Conservation (phyloP, 2,329 filamentous ascomycete species). For the Penicillium paneum region DNA sequence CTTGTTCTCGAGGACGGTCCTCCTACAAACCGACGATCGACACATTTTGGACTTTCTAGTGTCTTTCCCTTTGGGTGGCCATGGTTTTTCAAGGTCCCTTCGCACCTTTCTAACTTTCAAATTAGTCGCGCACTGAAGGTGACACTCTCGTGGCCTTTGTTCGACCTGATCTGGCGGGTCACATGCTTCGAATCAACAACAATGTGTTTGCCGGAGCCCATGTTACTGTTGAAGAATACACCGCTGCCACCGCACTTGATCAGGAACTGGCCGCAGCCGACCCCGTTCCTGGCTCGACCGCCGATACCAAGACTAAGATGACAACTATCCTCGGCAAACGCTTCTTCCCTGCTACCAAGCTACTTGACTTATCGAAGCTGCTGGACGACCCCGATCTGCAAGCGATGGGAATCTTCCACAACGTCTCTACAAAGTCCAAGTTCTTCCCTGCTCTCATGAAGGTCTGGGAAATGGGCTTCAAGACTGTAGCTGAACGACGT, state of each 20-base stretch:
- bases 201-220: conserved; percentile 65
- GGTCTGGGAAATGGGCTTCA: conserved; percentile 75
- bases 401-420: conserved; percentile 72
- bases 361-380: conserved; percentile 79
- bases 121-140: conserved; percentile 67
- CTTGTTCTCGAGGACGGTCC: conserved; percentile 43
- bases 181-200: conserved; percentile 65
- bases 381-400: conserved; percentile 68
- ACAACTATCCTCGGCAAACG: conserved; percentile 68
- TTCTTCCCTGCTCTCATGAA: conserved; percentile 91
- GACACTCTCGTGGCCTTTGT: conserved; percentile 67
- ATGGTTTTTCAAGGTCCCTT: conserved; percentile 45
- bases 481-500: conserved; percentile 66
- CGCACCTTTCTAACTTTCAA: conserved; percentile 62
- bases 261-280: conserved; percentile 26
- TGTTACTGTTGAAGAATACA: conserved; percentile 55
- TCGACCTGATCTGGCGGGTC: conserved; percentile 61
- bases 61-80: conserved; percentile 38
- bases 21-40: conserved; percentile 44
- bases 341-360: conserved; percentile 68
- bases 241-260: conserved; percentile 22
- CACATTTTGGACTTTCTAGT: conserved; percentile 30
- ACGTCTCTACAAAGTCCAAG: conserved; percentile 69
- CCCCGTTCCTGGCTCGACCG: conserved; percentile 45
- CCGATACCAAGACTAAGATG: conserved; percentile 66